Percentiles rank a stretch among this genome's conserved stretches.
phyloP scores from a whole-genome alignment of 2,329 filamentous ascomycete species.

The Exophiala alcalophila region DNA sequence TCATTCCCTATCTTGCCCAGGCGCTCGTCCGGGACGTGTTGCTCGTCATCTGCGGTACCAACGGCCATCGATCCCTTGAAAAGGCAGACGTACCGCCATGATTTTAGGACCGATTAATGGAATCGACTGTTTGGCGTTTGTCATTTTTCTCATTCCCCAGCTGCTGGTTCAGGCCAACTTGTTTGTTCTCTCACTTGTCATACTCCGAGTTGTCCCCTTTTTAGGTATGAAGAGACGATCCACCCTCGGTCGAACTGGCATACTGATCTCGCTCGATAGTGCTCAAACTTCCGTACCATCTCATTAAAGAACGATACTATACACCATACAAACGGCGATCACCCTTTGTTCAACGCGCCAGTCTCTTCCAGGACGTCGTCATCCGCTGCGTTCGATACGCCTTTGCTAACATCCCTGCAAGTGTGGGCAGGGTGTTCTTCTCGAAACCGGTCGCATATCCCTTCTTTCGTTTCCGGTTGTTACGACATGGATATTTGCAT shows the following conservation, averaged over 20 bases:
- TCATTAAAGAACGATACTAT: conserved; percentile 59
- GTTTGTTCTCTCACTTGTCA: conserved; percentile 52
- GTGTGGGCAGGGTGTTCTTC: conserved; percentile 72
- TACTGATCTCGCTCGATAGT: conserved; percentile 12
- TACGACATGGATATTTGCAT: conserved; percentile 65
- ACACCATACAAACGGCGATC: conserved; percentile 47
- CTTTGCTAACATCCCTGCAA: conserved; percentile 67
- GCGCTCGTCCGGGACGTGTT: no score
- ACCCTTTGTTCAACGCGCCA: conserved; percentile 66
- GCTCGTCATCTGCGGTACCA: no score
- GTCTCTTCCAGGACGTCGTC: conserved; percentile 72
- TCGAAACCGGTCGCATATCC: conserved; percentile 69
- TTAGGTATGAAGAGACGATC: conserved; percentile 53
- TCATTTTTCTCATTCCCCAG: conserved; percentile 68
- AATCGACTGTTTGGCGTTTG: conserved; percentile 71
- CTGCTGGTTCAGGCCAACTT: conserved; percentile 66
- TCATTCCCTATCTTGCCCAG: no score
- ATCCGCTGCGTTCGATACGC: conserved; percentile 75
- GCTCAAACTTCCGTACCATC: conserved; percentile 56
- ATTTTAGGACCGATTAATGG: conserved; percentile 71
- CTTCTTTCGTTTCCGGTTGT: conserved; percentile 71
- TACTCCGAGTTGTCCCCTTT: conserved; percentile 65
- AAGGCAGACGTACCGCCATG: conserved; percentile 51
- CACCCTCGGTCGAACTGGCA: background rate
- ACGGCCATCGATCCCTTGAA: no score